Base-by-base conservation (phyloP, 1,284 basidiomycete species). In the Heterobasidion occidentale region DNA sequence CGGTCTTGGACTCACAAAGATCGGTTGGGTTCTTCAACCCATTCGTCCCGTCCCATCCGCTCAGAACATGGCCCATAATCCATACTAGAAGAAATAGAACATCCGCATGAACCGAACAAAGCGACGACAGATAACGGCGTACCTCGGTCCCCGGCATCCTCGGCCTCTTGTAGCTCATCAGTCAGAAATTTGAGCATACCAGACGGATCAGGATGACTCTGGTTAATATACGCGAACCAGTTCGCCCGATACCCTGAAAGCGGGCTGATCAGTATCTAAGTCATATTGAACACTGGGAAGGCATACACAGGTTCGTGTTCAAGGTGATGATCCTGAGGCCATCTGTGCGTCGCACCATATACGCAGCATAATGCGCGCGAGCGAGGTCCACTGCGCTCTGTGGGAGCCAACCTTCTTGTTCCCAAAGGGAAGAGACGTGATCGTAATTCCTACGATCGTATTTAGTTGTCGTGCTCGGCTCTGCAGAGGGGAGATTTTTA, bases 161-260 rank as follows among this genome's bases (percentile, higher is more conserved):
- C 88, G 14, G 86, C 85, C 53, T 76, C 82, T 66, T 90, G 86
- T n/a, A 92, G 73, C 68, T 92, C 88, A 61, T 90, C 84, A 3
- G 90, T 91, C 56, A 92, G 64, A 72, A 88, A 92, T 27, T 86
- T 77, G 60, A 92, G 73, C 78, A 87, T 88, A 9, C 89, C 88
- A 44, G 83, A 88, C 45, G 75, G 74, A 67, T 92, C 90, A 1
- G 84, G 79, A 45, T 83, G 68, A 19, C 81, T 82, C 63, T 88
- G 76, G 64, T 92, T 87, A 70, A 93, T 84, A 65, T 84, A 90
- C 66, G 86, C 86, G 71, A 90, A 88, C 61, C 79, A 83, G 65
- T 92, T 90, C 9, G 80, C 73, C 80, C 65, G 66, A 63, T 79
- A 80, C 77, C 77, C 77, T 80, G 55, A 50, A 56, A 47, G 15